Evolutionary conservation across 768 basidiomycete species (phyloP).

Genomic region (Favolaschia claudopus): DNA sequence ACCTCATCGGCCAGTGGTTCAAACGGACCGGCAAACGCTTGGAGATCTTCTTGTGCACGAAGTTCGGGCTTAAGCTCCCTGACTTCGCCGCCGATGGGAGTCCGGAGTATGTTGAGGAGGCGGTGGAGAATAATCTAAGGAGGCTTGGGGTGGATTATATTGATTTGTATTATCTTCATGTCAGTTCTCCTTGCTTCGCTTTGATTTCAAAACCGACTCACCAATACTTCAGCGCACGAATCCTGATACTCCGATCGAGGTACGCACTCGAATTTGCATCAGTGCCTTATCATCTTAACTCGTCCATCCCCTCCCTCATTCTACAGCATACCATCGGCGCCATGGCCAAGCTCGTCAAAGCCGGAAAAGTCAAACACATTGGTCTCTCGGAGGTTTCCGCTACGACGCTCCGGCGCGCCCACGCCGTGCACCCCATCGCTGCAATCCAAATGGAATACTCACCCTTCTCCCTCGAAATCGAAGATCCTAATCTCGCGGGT

Average conservation of each 20-base stretch:
- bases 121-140: slow-evolving; percentile 32
- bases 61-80: slow-evolving; percentile 46
- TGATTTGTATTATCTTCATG: slow-evolving; percentile 40
- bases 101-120: slow-evolving; percentile 37
- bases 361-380: background rate
- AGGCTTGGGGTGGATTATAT: slow-evolving; percentile 33
- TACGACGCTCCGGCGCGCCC: background rate
- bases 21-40: slow-evolving; percentile 38
- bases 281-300: no score
- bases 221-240: background rate
- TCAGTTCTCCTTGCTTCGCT: background rate
- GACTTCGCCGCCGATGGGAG: slow-evolving; percentile 31
- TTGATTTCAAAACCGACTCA: no score
- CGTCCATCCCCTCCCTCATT: no score
- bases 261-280: no score
- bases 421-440: background rate
- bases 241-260: slow-evolving; percentile 7
- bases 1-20: no score
- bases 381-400: background rate
- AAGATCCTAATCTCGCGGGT: no score
- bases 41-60: slow-evolving; percentile 50
- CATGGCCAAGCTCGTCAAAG: slow-evolving; percentile 42
- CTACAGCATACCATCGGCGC: slow-evolving; percentile 41
- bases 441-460: background rate
- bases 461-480: background rate